Evolutionary conservation across 495 filamentous ascomycete species (phyloP), one percentile per base, ranked within the genome.

Genomic region (Penicillium cosmopolitanum): DNA sequence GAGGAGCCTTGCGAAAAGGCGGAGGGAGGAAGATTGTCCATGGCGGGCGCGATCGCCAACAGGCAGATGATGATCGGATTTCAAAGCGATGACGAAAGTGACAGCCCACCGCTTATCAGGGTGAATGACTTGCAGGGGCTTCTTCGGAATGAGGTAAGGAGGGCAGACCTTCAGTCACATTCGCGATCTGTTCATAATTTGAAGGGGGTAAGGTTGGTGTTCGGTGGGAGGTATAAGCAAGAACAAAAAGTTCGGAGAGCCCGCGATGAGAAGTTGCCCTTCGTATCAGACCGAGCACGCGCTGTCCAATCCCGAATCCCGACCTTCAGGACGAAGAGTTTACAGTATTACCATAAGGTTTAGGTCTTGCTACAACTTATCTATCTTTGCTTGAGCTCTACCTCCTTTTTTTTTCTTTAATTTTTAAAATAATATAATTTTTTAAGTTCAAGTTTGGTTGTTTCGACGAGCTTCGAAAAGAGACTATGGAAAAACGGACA

Each of bases 1-100:
- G 82, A 74, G 62, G 82, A 74, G 62, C 84, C 82, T 69, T 87
- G 86, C 72, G 62, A 59, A 31, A 60, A 61, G n/a, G 38, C 43
- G n/a, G 69, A 60, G 16, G 57, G 34, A 36, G 65, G 48, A 25
- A 59, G 42, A 50, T 64, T 61, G 15, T 63, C 68, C 68, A 71
- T 71, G 35, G 54, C 63, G 46, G 50, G 56, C 34, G 34, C 28
- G 53, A 33, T 55, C 54, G 50, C 31, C 46, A 42, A 44, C 15
- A n/a, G 21, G 47, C 18, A 46, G 43, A 31, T 38, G 40, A 28
- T 19, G 50, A 50, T 50, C 48, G 42, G 25, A 34, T 65, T 65
- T 56, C 47, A 33, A 53, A 55, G 50, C 53, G 55, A 64, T 55
- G 38, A 62, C 33, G 54, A 64, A 34, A 50, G 25, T 51, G 55